phyloP scores from a whole-genome alignment of 768 basidiomycete genomes.

The Cyathus striatus region DNA sequence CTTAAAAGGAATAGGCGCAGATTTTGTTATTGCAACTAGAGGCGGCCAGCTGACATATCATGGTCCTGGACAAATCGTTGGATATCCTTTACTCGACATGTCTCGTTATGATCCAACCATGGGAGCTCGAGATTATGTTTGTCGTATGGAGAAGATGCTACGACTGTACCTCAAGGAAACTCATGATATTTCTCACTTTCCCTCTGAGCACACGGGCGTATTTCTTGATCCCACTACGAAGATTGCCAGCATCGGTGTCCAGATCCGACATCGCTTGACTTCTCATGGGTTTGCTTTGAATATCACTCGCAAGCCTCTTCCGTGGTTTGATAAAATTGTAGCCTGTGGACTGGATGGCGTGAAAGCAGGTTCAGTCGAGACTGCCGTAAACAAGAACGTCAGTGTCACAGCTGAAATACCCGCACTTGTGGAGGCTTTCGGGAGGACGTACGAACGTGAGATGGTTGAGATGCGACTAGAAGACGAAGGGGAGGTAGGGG shows the following conservation, averaged over 20 bases:
- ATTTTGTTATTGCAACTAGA: constrained; percentile 75
- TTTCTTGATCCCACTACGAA: constrained; percentile 81
- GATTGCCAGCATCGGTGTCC: constrained; percentile 93
- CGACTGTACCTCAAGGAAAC: constrained; percentile 53
- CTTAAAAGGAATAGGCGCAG: constrained; percentile 76
- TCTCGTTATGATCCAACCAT: constrained; percentile 69
- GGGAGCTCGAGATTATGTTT: constrained; percentile 79
- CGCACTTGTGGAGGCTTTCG: constrained; percentile 43
- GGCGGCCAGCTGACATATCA: constrained; percentile 97
- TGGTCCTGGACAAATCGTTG: constrained; percentile 95
- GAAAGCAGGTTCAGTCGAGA: constrained; percentile 63
- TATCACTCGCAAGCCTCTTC: constrained; percentile 70
- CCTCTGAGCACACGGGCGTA: constrained; percentile 85
- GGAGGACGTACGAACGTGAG: constrained; percentile 42
- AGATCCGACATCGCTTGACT: constrained; percentile 90
- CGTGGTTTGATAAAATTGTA: constrained; percentile 85
- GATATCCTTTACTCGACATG: constrained; percentile 91
- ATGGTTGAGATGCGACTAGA: constrained; percentile 37
- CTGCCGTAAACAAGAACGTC: constrained; percentile 31
- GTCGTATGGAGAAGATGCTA: constrained; percentile 71
- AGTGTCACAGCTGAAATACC: constrained; percentile 47
- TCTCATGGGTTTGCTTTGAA: constrained; percentile 95
- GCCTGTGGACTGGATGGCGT: constrained; percentile 91
- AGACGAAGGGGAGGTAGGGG: constrained; percentile 40
- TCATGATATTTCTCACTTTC: constrained; percentile 50